phyloP scores from a whole-genome alignment of 2,329 filamentous ascomycete species.

The Nemania abortiva region DNA sequence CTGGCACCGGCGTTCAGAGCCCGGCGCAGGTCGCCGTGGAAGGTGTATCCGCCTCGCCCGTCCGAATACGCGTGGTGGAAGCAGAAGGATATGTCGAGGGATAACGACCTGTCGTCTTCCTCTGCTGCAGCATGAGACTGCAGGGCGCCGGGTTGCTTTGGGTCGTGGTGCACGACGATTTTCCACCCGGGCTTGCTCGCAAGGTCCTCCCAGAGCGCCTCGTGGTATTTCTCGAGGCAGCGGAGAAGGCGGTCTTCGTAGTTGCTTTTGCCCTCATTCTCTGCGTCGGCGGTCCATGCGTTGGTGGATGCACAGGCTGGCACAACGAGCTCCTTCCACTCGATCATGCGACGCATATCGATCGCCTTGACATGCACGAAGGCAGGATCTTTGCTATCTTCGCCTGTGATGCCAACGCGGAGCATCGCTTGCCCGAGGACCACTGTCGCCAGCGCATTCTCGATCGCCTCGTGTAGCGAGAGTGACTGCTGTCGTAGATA shows the following conservation, averaged over 20 bases:
- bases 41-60: conserved; percentile 61
- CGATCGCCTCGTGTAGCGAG: conserved; percentile 27
- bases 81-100: conserved; percentile 60
- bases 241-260: conserved; percentile 49
- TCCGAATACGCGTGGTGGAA: conserved; percentile 67
- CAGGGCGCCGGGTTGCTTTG: conserved; percentile 30
- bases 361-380: conserved; percentile 60
- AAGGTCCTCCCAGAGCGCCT: conserved; percentile 57
- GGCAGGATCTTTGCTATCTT: conserved; percentile 58
- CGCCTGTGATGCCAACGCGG: conserved; percentile 60
- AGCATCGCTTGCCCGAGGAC: conserved; percentile 61
- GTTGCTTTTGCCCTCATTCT: not conserved
- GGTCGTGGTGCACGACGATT: conserved; percentile 54
- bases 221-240: conserved; percentile 54
- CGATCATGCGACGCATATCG: conserved; percentile 59
- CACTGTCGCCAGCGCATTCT: conserved; percentile 39
- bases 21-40: conserved; percentile 62
- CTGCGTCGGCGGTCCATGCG: not conserved
- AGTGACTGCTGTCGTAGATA: conserved; percentile 23
- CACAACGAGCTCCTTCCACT: conserved; percentile 47
- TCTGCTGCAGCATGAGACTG: not conserved
- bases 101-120: conserved; percentile 20
- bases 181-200: conserved; percentile 61
- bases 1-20: conserved; percentile 53
- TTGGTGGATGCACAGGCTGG: conserved; percentile 33